phyloP scores from a whole-genome alignment of 257 asterid species.

The Nicotiana tabacum region DNA sequence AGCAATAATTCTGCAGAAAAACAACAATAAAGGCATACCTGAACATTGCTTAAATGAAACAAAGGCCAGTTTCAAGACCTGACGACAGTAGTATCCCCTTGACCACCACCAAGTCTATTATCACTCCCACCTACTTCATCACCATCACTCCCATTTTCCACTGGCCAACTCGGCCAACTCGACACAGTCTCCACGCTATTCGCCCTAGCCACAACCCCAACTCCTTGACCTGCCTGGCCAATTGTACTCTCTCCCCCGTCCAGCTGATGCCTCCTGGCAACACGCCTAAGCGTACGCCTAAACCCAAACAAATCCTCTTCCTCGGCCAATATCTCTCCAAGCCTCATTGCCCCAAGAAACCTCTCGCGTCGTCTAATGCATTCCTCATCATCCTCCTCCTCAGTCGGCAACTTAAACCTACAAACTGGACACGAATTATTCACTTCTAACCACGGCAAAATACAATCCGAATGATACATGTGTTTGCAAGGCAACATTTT shows the following conservation, averaged over 20 bases:
- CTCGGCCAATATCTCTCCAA: constrained; percentile 62
- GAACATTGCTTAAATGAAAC: background rate
- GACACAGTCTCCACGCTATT: constrained; percentile 70
- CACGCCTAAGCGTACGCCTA: constrained; percentile 47
- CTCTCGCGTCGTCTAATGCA: constrained; percentile 23
- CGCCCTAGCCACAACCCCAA: constrained; percentile 54
- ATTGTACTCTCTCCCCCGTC: constrained; percentile 19
- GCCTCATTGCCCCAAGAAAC: constrained; percentile 34
- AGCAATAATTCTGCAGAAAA: background rate
- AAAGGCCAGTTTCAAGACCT: constrained; percentile 9
- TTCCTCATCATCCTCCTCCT: constrained; percentile 34
- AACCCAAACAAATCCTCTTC: constrained; percentile 42
- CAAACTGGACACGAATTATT: constrained; percentile 88
- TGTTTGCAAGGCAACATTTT: constrained; percentile 77
- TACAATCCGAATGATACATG: constrained; percentile 64
- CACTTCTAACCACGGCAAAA: constrained; percentile 82
- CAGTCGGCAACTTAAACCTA: constrained; percentile 51
- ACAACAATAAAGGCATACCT: constrained; percentile 4
- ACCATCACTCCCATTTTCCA: constrained; percentile 43
- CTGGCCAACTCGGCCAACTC: constrained; percentile 61
- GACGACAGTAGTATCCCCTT: constrained; percentile 12
- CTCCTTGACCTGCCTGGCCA: constrained; percentile 63
- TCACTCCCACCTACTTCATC: constrained; percentile 26
- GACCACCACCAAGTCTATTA: constrained; percentile 1
- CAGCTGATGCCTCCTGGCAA: constrained; percentile 34